These are phyloP conservation scores for Calamus simplicifolius DNA, from an alignment of 176 grass and related monocot genomes.

Conservation along the genomic window DNA sequence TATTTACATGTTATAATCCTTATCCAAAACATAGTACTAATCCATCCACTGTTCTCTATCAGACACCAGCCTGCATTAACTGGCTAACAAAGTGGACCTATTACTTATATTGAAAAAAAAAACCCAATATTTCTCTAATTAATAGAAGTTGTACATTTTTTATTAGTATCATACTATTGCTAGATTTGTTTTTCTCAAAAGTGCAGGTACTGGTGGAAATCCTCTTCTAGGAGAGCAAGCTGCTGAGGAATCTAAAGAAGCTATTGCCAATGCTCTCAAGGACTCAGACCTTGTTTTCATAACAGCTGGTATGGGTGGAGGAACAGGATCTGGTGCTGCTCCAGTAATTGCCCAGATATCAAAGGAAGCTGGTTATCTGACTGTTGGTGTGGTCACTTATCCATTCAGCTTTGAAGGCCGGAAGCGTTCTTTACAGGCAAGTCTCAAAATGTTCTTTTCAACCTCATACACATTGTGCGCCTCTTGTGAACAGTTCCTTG, in stretches of 20 bases:
- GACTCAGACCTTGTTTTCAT: constrained; percentile 94
- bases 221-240: constrained; percentile 85
- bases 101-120: no score
- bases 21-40: no score
- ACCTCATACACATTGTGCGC: no score
- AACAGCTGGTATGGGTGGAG: constrained; percentile 95
- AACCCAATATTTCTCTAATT: no score
- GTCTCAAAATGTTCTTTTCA: neutral
- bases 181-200: neutral
- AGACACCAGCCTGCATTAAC: no score
- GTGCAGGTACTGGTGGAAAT: constrained; percentile 78
- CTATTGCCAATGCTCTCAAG: constrained; percentile 58
- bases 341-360: constrained; percentile 96
- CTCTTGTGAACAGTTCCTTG: no score
- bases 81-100: no score
- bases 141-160: no score
- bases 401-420: constrained; percentile 96
- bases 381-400: constrained; percentile 91
- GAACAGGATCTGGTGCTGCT: constrained; percentile 92
- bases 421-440: constrained; percentile 89
- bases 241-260: constrained; percentile 89
- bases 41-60: no score
- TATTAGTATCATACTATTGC: no score
- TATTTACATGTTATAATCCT: no score
- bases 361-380: constrained; percentile 96